These are phyloP conservation scores for Aspergillus avenaceus DNA, from an alignment of 495 filamentous ascomycete species.

Conservation along the genomic window DNA sequence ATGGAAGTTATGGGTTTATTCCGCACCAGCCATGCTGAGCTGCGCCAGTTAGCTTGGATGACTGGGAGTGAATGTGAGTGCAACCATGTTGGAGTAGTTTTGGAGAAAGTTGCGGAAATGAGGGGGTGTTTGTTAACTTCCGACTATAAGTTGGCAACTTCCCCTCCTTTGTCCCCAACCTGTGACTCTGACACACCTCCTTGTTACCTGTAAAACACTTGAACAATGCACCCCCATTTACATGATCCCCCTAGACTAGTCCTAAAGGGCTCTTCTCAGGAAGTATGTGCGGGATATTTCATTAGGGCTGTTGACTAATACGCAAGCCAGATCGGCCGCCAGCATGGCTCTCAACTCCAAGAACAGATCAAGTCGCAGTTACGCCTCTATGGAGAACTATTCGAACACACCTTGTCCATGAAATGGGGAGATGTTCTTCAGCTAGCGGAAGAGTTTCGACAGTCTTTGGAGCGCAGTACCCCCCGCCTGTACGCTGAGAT, in stretches of 20 bases:
- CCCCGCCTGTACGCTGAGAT: conserved; percentile 52
- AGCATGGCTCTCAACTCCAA: conserved; percentile 48
- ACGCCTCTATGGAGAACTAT: conserved; percentile 48
- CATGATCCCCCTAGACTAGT: conserved; percentile 20
- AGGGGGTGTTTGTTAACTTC: too few relatives aligned
- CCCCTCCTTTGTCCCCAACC: too few relatives aligned
- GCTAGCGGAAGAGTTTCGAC: conserved; percentile 42
- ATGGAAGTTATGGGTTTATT: too few relatives aligned
- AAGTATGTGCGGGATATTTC: conserved; percentile 16
- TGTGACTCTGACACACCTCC: background rate
- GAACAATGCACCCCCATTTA: background rate
- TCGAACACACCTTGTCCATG: conserved; percentile 43
- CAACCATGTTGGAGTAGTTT: too few relatives aligned
- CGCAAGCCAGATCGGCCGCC: conserved; percentile 44
- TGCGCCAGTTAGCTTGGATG: too few relatives aligned
- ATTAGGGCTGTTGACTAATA: background rate
- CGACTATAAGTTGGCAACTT: too few relatives aligned
- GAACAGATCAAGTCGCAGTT: conserved; percentile 44
- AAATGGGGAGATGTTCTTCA: conserved; percentile 45
- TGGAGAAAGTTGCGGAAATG: too few relatives aligned
- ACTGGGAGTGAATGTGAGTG: too few relatives aligned
- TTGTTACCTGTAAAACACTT: too few relatives aligned
- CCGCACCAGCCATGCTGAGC: too few relatives aligned
- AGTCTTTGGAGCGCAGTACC: conserved; percentile 30
- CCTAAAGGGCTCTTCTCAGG: conserved; percentile 22